These are phyloP conservation scores for Elsinoe arachidis DNA, from an alignment of 2,329 filamentous ascomycete species.

Conservation along the genomic window DNA sequence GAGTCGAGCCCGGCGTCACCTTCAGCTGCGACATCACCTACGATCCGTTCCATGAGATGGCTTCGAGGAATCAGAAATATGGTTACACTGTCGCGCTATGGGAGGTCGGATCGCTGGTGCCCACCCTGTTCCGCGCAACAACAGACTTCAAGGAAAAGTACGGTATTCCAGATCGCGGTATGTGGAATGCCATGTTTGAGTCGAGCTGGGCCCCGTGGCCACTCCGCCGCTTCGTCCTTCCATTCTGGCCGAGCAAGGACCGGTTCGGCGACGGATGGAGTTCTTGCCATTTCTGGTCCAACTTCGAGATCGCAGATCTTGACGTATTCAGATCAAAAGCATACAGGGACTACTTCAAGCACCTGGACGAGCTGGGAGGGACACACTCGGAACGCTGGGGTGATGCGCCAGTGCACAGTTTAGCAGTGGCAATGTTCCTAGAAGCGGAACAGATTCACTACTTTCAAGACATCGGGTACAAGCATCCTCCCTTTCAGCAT, in stretches of 20 bases:
- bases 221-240: slow-evolving; percentile 36
- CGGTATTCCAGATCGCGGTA: neutral
- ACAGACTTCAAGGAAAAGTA: slow-evolving; percentile 40
- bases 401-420: slow-evolving; percentile 45
- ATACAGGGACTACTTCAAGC: slow-evolving; percentile 42
- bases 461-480: slow-evolving; percentile 36
- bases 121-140: slow-evolving; percentile 40
- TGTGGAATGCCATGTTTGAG: slow-evolving; percentile 16
- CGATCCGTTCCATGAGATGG: slow-evolving; percentile 32
- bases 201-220: slow-evolving; percentile 17
- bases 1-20: slow-evolving; percentile 50
- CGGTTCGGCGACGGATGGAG: slow-evolving; percentile 36
- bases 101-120: slow-evolving; percentile 37
- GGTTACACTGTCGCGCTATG: slow-evolving; percentile 47
- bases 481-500: slow-evolving; percentile 13
- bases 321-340: slow-evolving; percentile 42
- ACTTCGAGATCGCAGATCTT: slow-evolving; percentile 45
- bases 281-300: slow-evolving; percentile 44
- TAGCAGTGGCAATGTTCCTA: slow-evolving; percentile 47
- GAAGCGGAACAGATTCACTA: slow-evolving; percentile 45
- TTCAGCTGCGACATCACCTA: slow-evolving; percentile 43
- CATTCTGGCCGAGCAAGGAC: slow-evolving; percentile 11
- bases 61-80: slow-evolving; percentile 29
- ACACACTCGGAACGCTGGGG: slow-evolving; percentile 42
- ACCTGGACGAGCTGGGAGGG: slow-evolving; percentile 42